Percentiles rank a stretch among this genome's conserved stretches.
These are phyloP conservation scores for Forsythia suspensa DNA, from an alignment of 257 asterid genomes.

Conservation along the genomic window DNA sequence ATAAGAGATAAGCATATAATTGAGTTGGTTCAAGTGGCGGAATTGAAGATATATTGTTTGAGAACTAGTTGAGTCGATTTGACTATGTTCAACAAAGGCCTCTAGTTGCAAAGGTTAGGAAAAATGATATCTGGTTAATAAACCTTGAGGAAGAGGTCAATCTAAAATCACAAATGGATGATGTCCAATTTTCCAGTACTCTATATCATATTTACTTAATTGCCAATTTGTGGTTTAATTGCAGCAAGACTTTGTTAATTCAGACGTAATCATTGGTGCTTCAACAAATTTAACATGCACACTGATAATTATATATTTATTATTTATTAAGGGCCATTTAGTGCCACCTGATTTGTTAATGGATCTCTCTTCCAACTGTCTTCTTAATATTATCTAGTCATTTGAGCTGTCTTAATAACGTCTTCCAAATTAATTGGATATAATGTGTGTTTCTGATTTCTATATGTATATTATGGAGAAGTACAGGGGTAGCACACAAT, in stretches of 20 bases:
- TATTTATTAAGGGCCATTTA: not conserved
- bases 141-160: not conserved
- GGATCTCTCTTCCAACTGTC: no score
- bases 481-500: slow-evolving; percentile 64
- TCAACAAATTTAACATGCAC: slow-evolving; percentile 10
- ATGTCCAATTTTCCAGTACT: not conserved
- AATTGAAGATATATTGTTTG: no score
- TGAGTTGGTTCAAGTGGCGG: no score
- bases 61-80: no score
- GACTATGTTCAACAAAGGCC: no score
- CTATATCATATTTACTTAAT: not conserved
- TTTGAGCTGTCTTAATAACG: not conserved
- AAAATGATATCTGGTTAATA: no score
- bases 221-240: not conserved
- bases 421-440: slow-evolving; percentile 4
- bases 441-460: slow-evolving; percentile 25
- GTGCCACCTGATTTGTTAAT: not conserved
- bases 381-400: not conserved
- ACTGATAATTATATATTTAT: slow-evolving; percentile 1
- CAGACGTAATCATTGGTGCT: not conserved
- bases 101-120: no score
- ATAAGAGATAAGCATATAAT: no score
- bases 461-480: slow-evolving; percentile 28
- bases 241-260: not conserved
- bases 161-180: not conserved